Evolutionary conservation across 495 filamentous ascomycete genomes (phyloP), one percentile per base, ranked within the genome.

Genomic region (Barbatosphaeria neglecta): DNA sequence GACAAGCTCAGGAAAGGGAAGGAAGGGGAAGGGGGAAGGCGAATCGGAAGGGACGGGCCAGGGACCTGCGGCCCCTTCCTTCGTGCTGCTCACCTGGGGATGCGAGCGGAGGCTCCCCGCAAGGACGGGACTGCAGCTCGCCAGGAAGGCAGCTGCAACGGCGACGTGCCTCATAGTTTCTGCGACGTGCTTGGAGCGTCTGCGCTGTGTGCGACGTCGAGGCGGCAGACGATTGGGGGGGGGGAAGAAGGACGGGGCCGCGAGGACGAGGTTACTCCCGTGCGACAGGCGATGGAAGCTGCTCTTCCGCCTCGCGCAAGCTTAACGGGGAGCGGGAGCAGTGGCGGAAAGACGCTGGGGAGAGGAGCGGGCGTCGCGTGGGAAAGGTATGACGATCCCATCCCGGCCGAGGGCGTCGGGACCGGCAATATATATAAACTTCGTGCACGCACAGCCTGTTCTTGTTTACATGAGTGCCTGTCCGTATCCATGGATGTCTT

Each of bases 161-260:
- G 42, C 35, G 17, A 22, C 20, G 27, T 45, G 47, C 41, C 56
- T 61, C 56, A 59, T 56, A 45, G 31, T 35, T 35, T 25, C 24
- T 25, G 24, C 24, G 4, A 9, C 24, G 24, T 25, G 31, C 31
- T 35, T 3, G 31, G 19, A 38, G 28, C 16, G 10, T 43, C 15
- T 13, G 27, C 9, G 38, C 38, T n/a, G 38, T 18, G 38, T 41
- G 38, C 6, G 18, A 41, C 38, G 38, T 20, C n/a, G 38, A 18
- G 18, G 38, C 5, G 38, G 22, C 38, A 3, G 38, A 16, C 22
- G 38, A 41, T 18, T 41, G 39, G 22, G 18, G 10, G 22, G n/a
- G n/a, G n/a, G n/a, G n/a, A n/a, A n/a, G n/a, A n/a, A n/a, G n/a
- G n/a, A n/a, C n/a, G n/a, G n/a, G n/a, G n/a, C n/a, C n/a, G n/a